Conservation (phyloP, 345 rosid species). For the Hypericum androsaemum region DNA sequence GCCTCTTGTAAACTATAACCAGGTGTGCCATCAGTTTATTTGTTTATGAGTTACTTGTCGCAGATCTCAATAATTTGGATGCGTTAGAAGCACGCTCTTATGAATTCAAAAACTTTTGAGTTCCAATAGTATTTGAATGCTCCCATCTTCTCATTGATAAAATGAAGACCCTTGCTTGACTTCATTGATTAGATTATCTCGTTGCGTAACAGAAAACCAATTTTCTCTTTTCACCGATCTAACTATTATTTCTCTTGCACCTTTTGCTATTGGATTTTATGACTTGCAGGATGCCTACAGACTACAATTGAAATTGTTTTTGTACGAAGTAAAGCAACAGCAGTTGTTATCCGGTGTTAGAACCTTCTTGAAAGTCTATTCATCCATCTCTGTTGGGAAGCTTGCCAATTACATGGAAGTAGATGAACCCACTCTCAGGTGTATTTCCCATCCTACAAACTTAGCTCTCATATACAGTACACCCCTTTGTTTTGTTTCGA, state of each 20-base stretch:
- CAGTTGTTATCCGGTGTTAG: slow-evolving; percentile 72
- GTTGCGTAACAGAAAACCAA: no score
- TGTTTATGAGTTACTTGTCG: no score
- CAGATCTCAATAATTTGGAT: no score
- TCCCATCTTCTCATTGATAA: no score
- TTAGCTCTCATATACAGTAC: not conserved
- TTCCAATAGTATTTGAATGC: no score
- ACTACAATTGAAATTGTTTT: slow-evolving; percentile 87
- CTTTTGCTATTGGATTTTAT: not conserved
- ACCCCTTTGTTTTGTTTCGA: not conserved
- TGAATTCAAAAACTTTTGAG: no score
- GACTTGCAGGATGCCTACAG: slow-evolving; percentile 79
- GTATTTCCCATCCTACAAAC: not conserved
- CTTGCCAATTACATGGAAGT: slow-evolving; percentile 92
- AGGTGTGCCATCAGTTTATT: slow-evolving; percentile 29
- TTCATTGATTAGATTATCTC: no score
- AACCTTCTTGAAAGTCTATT: slow-evolving; percentile 80
- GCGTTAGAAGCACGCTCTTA: no score
- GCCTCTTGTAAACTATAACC: slow-evolving; percentile 91
- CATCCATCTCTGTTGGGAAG: slow-evolving; percentile 73
- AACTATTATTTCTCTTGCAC: not conserved
- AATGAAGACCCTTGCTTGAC: no score
- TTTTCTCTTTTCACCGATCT: not conserved
- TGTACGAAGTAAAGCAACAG: slow-evolving; percentile 92
- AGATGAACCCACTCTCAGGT: slow-evolving; percentile 88